Conservation (phyloP, 1,284 basidiomycete genomes). For the Tilletia setariae region DNA sequence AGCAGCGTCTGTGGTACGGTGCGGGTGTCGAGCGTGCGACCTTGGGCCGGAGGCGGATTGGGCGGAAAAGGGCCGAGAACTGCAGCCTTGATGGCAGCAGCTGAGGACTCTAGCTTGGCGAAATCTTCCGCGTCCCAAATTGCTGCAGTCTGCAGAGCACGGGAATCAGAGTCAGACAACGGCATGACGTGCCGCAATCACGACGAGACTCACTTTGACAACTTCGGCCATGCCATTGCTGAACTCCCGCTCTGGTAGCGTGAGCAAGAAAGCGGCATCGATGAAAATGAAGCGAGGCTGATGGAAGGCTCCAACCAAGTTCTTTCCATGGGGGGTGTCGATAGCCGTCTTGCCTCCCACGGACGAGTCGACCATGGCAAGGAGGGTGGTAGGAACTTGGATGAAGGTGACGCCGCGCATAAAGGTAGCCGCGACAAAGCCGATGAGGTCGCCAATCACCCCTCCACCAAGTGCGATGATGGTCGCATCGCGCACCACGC, state of each 20-base stretch:
- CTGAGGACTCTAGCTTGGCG: slow-evolving; percentile 48
- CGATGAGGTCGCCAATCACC: slow-evolving; percentile 89
- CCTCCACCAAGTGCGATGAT: slow-evolving; percentile 91
- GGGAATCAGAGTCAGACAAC: too few species aligned
- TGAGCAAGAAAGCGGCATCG: slow-evolving; percentile 91
- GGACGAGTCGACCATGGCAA: slow-evolving; percentile 98
- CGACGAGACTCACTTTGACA: slow-evolving; percentile 69
- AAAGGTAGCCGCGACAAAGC: slow-evolving; percentile 89
- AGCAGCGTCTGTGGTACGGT: slow-evolving; percentile 47
- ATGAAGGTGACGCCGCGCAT: slow-evolving; percentile 88
- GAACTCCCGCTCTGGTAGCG: slow-evolving; percentile 86
- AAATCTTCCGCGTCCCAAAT: slow-evolving; percentile 54
- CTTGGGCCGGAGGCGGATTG: slow-evolving; percentile 31
- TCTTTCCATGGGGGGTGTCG: slow-evolving; percentile 94
- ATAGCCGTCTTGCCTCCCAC: slow-evolving; percentile 98
- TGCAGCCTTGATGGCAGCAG: slow-evolving; percentile 47
- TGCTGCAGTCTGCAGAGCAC: slow-evolving; percentile 42
- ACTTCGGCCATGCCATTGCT: slow-evolving; percentile 99
- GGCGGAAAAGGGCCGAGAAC: slow-evolving; percentile 42
- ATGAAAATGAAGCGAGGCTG: slow-evolving; percentile 97
- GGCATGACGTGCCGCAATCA: background rate
- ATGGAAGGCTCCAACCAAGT: slow-evolving; percentile 97
- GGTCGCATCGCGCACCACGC: slow-evolving; percentile 89
- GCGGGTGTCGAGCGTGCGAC: slow-evolving; percentile 44
- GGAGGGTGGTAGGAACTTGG: slow-evolving; percentile 91